These are phyloP conservation scores for Colletotrichum sp. DNA, from an alignment of 2,329 filamentous ascomycete genomes.

Conservation along the genomic window DNA sequence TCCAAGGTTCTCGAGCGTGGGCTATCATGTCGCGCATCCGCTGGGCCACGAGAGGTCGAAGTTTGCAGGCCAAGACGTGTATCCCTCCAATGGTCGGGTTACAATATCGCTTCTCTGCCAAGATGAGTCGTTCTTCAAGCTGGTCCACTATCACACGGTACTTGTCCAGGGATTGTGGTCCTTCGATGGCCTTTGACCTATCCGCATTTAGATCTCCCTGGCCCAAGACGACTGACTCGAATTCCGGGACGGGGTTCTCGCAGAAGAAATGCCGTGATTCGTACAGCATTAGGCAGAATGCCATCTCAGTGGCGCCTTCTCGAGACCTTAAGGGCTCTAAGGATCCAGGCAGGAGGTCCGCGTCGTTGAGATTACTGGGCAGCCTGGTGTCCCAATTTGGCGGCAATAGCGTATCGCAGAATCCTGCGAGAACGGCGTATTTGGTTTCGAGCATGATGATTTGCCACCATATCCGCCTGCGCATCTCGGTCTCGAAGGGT, in stretches of 20 bases:
- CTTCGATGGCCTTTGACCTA: slow-evolving; percentile 52
- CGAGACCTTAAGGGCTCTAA: slow-evolving; percentile 55
- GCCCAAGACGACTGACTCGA: slow-evolving; percentile 45
- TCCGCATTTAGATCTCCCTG: slow-evolving; percentile 42
- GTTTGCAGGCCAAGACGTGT: slow-evolving; percentile 52
- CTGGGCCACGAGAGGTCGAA: slow-evolving; percentile 50
- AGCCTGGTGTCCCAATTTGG: slow-evolving; percentile 47
- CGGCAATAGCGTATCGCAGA: slow-evolving; percentile 59
- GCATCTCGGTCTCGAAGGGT: slow-evolving; percentile 70
- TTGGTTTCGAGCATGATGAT: slow-evolving; percentile 13
- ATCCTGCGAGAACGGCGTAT: slow-evolving; percentile 30
- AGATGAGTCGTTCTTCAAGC: slow-evolving; percentile 45
- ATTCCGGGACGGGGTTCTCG: slow-evolving; percentile 41
- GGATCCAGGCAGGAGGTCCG: slow-evolving; percentile 55
- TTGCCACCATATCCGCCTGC: slow-evolving; percentile 70
- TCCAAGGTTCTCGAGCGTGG: slow-evolving; percentile 50
- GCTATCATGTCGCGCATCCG: slow-evolving; percentile 54
- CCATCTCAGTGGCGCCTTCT: slow-evolving; percentile 47
- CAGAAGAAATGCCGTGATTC: slow-evolving; percentile 56
- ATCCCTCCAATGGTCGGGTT: slow-evolving; percentile 57
- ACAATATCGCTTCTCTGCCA: slow-evolving; percentile 53
- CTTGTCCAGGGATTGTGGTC: slow-evolving; percentile 38
- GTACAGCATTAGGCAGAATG: slow-evolving; percentile 40
- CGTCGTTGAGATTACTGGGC: slow-evolving; percentile 64
- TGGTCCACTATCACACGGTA: slow-evolving; percentile 46